Base-by-base conservation (phyloP, 1,284 basidiomycete genomes). In the Leccinum pachyderme region DNA sequence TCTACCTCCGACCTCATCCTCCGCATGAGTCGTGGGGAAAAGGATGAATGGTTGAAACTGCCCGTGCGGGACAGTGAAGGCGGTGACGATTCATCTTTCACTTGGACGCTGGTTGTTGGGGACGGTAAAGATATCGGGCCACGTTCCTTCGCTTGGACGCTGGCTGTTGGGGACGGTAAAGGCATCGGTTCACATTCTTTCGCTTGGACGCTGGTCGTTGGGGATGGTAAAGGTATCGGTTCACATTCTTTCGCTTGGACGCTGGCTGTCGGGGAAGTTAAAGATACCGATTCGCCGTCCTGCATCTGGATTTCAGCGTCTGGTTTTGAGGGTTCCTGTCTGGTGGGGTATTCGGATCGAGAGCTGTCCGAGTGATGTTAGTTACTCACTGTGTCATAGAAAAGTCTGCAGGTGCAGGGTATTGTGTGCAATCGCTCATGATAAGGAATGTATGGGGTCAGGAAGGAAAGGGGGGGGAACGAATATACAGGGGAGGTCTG, bases 1-100 rank as follows among this genome's bases (percentile, higher is more conserved):
- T 84, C 77, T 43, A 68, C 67, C 58, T 77, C 77, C 12, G 69
- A 78, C 55, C 48, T 61, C 53, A 55, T 62, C 50, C 5, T 59
- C 22, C 15, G 41, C 52, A 27, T 62, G 56, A 35, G 15, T 5
- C 13, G 43, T 4, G 62, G 57, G 12, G 61, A 50, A 15, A 48
- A 15, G 4, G 49, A 51, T n/a, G 56, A 18, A 2, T 5, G 37
- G 37, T 39, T 39, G 37, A 39, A 1, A 22, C 37, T 22, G 22
- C 18, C 0, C 2, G 18, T 22, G 18, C 5, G 37, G 2, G 37
- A 39, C 9, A 11, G 18, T 18, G 18, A 18, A 18, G 18, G 18
- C 18, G 18, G 18, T 18, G 18, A 18, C 18, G 18, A 18, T 18
- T 18, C 18, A 18, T 18, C 18, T 18, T 18, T 18, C 18, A 18